phyloP scores from a whole-genome alignment of 345 rosid species.

The Hibiscus syriacus region DNA sequence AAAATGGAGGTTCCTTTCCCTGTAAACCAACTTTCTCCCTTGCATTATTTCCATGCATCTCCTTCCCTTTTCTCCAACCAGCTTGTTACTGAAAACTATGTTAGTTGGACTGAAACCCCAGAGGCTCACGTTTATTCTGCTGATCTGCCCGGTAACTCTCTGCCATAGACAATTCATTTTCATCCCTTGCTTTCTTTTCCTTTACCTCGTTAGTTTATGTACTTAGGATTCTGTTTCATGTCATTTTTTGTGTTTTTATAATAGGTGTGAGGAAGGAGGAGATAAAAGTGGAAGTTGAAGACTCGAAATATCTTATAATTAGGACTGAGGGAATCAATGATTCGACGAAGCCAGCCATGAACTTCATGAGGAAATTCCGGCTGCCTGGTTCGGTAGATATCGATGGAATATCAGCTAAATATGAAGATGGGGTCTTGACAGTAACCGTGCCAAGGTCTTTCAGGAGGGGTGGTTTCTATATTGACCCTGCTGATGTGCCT shows the following conservation, averaged over 20 bases:
- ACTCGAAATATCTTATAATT: constrained; percentile 49
- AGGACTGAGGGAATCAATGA: no score
- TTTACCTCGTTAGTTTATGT: background rate
- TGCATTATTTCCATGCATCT: constrained; percentile 32
- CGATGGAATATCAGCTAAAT: constrained; percentile 53
- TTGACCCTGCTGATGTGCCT: no score
- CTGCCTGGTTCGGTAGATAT: constrained; percentile 47
- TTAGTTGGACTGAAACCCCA: constrained; percentile 64
- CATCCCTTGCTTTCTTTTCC: background rate
- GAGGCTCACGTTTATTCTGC: constrained; percentile 64
- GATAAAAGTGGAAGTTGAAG: constrained; percentile 72
- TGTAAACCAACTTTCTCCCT: constrained; percentile 32
- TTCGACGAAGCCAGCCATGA: constrained; percentile 30
- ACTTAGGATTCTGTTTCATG: background rate
- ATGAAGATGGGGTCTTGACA: constrained; percentile 65
- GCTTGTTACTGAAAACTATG: constrained; percentile 36
- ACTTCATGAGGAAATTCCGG: constrained; percentile 61
- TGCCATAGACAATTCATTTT: background rate
- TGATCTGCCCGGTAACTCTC: constrained; percentile 53
- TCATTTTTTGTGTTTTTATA: background rate
- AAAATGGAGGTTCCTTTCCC: constrained; percentile 37
- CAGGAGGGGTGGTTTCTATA: constrained; percentile 30
- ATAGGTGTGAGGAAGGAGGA: constrained; percentile 70
- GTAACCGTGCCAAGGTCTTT: constrained; percentile 49
- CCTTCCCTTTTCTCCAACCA: constrained; percentile 23